phyloP scores from a whole-genome alignment of 352 stramenopile species.

The Globisporangium paroecandrum region DNA sequence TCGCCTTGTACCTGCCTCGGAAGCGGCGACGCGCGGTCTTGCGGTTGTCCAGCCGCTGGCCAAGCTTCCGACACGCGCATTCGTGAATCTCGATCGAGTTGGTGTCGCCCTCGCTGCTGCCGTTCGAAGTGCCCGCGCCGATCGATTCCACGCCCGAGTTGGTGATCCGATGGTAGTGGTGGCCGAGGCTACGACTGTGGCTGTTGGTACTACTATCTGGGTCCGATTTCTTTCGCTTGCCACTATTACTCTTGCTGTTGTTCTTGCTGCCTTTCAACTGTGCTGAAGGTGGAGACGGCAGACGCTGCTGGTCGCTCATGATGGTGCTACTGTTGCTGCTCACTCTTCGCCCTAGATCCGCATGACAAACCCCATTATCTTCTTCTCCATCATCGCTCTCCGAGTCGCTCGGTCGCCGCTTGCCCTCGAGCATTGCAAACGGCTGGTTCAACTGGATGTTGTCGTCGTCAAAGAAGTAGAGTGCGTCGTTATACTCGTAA shows the following conservation, averaged over 20 bases:
- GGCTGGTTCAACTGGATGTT: constrained; percentile 26
- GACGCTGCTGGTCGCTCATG: not conserved
- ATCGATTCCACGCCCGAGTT: not conserved
- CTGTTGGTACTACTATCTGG: not conserved
- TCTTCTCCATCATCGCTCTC: not conserved
- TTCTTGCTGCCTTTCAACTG: not conserved
- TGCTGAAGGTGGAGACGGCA: not conserved
- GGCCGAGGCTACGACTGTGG: not conserved
- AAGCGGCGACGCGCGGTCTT: constrained; percentile 24
- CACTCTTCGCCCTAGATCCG: not conserved
- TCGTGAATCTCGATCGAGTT: constrained; percentile 10
- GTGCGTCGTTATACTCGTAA: constrained; percentile 23
- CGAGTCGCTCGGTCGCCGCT: constrained; percentile 3
- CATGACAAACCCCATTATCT: not conserved
- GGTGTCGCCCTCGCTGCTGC: not conserved
- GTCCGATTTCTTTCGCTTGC: constrained; percentile 4
- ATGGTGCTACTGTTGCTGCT: not conserved
- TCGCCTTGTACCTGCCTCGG: constrained; percentile 28
- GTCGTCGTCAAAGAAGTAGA: constrained; percentile 34
- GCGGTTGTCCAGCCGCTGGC: constrained; percentile 27
- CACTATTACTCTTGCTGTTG: not conserved
- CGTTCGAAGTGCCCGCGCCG: not conserved
- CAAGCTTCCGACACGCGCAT: constrained; percentile 30
- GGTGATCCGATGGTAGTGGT: constrained; percentile 5
- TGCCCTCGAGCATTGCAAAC: constrained; percentile 24